These are phyloP conservation scores for Hymenotorrendiella dingleyae DNA, from an alignment of 2,329 filamentous ascomycete genomes.

Conservation along the genomic window DNA sequence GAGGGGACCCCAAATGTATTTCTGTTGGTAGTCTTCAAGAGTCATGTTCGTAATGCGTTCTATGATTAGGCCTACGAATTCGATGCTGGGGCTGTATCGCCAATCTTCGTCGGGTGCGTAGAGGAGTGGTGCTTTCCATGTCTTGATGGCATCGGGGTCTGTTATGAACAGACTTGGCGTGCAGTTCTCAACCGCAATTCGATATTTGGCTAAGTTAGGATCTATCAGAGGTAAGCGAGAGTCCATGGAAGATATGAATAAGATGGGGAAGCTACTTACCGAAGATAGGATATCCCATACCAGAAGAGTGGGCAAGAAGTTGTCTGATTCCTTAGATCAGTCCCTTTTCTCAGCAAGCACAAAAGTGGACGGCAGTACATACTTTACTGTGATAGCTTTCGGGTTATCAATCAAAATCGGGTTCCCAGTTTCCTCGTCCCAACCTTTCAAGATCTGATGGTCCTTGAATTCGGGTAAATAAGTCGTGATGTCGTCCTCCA, in stretches of 20 bases:
- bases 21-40: slow-evolving; percentile 37
- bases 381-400: slow-evolving; percentile 28
- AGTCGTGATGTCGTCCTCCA: slow-evolving; percentile 39
- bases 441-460: slow-evolving; percentile 23
- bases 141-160: slow-evolving; percentile 1
- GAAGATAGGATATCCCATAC: slow-evolving; percentile 22
- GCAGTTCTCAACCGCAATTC: not conserved
- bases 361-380: too few species aligned
- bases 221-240: slow-evolving; percentile 6
- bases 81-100: slow-evolving; percentile 49
- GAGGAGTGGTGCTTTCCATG: slow-evolving; percentile 41
- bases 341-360: not conserved
- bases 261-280: slow-evolving; percentile 11
- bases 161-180: not conserved
- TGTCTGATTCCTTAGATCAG: slow-evolving; percentile 11
- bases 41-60: slow-evolving; percentile 33
- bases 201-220: slow-evolving; percentile 13
- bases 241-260: not conserved
- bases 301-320: slow-evolving; percentile 25
- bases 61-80: slow-evolving; percentile 48
- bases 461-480: slow-evolving; percentile 25
- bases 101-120: slow-evolving; percentile 59
- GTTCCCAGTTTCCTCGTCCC: slow-evolving; percentile 16
- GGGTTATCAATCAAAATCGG: slow-evolving; percentile 17
- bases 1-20: slow-evolving; percentile 35